phyloP scores from a whole-genome alignment of 1,284 basidiomycete genomes.

The Erythrobasidium hasegawianum region DNA sequence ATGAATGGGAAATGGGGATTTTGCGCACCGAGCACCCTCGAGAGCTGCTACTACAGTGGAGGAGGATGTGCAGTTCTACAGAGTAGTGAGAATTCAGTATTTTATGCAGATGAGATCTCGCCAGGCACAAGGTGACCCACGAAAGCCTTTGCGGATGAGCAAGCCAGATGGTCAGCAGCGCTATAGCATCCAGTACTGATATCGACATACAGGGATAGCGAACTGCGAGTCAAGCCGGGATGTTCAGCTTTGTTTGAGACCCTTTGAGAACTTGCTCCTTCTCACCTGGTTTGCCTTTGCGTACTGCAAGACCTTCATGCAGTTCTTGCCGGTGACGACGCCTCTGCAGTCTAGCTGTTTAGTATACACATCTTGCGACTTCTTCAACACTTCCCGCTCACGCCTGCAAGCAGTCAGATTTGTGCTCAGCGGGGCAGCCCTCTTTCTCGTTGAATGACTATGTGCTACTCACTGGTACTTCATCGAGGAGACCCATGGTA shows the following conservation, averaged over 20 bases:
- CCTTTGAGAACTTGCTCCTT: neutral
- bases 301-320: slow-evolving; percentile 82
- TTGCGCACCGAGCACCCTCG: slow-evolving; percentile 71
- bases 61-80: slow-evolving; percentile 57
- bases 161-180: neutral
- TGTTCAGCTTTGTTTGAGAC: slow-evolving; percentile 1
- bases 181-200: neutral
- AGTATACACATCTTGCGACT: neutral
- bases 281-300: slow-evolving; percentile 74
- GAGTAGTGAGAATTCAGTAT: no score
- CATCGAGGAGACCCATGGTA: slow-evolving; percentile 29
- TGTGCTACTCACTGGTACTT: slow-evolving; percentile 17
- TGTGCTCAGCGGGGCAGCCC: neutral
- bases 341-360: slow-evolving; percentile 51
- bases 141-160: neutral
- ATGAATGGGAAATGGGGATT: neutral
- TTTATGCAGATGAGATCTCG: no score
- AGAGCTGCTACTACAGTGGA: slow-evolving; percentile 80
- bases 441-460: neutral
- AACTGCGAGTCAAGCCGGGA: slow-evolving; percentile 30
- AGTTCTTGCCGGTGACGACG: slow-evolving; percentile 80
- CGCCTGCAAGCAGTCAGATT: slow-evolving; percentile 2
- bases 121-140: neutral
- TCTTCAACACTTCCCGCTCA: neutral
- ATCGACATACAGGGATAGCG: slow-evolving; percentile 36